A percentile compares a stretch with the other conserved stretches of the same genome.
These are phyloP conservation scores for Cucurbita ficifolia DNA, from an alignment of 306 rosid species.

Conservation along the genomic window DNA sequence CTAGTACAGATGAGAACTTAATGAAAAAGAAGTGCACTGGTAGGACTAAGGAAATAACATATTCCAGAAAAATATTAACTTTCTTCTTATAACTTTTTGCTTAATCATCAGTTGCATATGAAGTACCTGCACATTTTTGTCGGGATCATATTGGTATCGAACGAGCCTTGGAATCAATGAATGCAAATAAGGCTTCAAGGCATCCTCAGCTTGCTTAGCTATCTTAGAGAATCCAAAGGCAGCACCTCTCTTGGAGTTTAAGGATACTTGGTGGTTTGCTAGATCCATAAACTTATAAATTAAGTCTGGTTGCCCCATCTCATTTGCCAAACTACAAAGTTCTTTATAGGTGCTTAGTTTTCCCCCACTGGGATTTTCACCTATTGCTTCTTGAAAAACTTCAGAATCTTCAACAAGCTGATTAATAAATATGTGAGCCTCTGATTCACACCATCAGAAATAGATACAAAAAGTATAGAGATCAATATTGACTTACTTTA, in stretches of 20 bases:
- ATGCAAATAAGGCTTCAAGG: constrained; percentile 67
- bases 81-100: not conserved
- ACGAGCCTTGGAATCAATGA: constrained; percentile 81
- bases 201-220: constrained; percentile 93
- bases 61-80: not conserved
- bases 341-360: constrained; percentile 90
- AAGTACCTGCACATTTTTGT: constrained; percentile 87
- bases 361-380: constrained; percentile 68
- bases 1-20: not conserved
- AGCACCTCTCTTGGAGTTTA: constrained; percentile 89
- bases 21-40: not conserved
- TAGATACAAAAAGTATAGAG: not conserved
- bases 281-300: constrained; percentile 96
- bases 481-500: constrained; percentile 43
- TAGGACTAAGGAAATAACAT: not conserved
- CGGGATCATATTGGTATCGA: constrained; percentile 97
- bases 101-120: not conserved
- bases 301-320: constrained; percentile 97
- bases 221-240: constrained; percentile 98
- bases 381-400: constrained; percentile 84
- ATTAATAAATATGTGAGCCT: constrained; percentile 13
- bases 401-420: constrained; percentile 89
- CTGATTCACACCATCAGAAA: not conserved
- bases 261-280: constrained; percentile 85
- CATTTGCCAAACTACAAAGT: constrained; percentile 88